phyloP scores from a whole-genome alignment of 441 rosid species.

The Capsella rubella region DNA sequence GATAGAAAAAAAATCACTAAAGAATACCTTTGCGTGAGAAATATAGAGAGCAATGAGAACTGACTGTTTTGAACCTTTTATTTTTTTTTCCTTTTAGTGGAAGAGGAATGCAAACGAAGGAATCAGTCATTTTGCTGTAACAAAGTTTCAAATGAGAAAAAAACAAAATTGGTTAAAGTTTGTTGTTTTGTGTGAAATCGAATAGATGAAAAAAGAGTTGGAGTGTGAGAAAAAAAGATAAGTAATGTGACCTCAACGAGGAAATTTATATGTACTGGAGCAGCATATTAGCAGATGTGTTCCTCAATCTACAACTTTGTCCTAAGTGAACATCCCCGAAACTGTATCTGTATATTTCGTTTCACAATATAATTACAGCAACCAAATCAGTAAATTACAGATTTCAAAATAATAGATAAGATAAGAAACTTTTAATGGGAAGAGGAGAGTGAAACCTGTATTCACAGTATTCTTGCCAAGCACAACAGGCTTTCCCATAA shows the following conservation, averaged over 20 bases:
- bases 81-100: neutral
- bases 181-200: neutral
- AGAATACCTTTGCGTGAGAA: constrained; percentile 40
- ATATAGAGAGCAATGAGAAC: constrained; percentile 24
- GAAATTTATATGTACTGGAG: constrained; percentile 68
- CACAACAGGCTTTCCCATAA: constrained; percentile 97
- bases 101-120: constrained; percentile 5
- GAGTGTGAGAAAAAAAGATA: constrained; percentile 15
- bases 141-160: neutral
- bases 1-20: constrained; percentile 24
- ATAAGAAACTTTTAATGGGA: neutral
- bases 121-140: constrained; percentile 34
- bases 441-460: constrained; percentile 66
- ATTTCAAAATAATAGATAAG: neutral
- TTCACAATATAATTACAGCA: neutral
- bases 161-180: neutral
- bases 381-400: constrained; percentile 16
- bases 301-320: constrained; percentile 97
- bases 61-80: neutral
- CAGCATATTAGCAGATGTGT: constrained; percentile 66
- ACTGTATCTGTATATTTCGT: constrained; percentile 63
- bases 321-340: constrained; percentile 98
- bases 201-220: neutral
- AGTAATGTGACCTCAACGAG: constrained; percentile 38
- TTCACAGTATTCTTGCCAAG: constrained; percentile 92